These are phyloP conservation scores for Emergomyces orientalis DNA, from an alignment of 2,329 filamentous ascomycete species.

Conservation along the genomic window DNA sequence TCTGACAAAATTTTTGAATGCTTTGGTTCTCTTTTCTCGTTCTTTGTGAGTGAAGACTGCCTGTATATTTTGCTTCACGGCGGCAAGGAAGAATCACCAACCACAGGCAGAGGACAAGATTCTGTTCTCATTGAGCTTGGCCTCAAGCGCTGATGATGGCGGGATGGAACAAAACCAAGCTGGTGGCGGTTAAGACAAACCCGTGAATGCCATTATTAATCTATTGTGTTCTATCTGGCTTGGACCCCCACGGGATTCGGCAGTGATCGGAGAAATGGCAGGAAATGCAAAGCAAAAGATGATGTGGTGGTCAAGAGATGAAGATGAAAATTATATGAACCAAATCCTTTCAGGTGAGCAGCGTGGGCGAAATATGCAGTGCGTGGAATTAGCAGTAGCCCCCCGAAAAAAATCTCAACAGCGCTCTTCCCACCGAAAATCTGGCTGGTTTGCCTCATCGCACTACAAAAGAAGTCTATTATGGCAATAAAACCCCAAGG, in stretches of 20 bases:
- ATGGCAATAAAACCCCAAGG: not conserved
- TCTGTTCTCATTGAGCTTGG: not conserved
- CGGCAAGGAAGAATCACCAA: not conserved
- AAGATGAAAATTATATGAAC: constrained; percentile 1
- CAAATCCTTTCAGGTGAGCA: not conserved
- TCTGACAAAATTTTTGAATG: not conserved
- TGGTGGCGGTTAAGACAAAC: not conserved
- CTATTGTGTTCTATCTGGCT: constrained; percentile 5
- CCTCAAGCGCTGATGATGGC: not conserved
- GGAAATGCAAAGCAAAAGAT: not conserved
- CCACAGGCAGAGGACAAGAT: not conserved
- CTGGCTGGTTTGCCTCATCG: constrained; percentile 5
- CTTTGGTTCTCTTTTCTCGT: not conserved
- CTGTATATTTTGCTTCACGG: not conserved
- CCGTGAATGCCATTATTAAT: constrained; percentile 5
- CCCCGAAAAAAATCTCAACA: constrained; percentile 5
- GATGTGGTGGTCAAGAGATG: not conserved
- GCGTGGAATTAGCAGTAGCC: constrained; percentile 3
- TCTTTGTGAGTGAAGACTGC: not conserved
- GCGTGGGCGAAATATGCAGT: not conserved
- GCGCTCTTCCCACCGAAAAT: not conserved
- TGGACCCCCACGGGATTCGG: not conserved
- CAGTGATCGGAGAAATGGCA: not conserved
- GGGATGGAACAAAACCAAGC: not conserved
- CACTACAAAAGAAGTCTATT: constrained; percentile 4